Conservation (phyloP, 192 early-diverging fungal genomes). For the Cetraspora pellucida region DNA sequence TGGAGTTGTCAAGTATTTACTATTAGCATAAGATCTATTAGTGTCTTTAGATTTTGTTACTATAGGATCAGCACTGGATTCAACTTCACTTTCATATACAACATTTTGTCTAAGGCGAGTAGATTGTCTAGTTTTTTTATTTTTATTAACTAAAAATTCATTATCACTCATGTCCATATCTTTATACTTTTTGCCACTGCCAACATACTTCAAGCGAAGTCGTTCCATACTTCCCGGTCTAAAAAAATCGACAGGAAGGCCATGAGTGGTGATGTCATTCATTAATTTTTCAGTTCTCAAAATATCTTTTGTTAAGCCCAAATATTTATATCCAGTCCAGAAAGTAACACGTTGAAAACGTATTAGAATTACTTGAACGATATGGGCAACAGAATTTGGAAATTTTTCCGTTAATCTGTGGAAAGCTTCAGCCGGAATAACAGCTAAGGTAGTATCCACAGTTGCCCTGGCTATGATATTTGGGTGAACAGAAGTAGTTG, state of each 20-base stretch:
- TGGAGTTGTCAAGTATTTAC: slow-evolving; percentile 28
- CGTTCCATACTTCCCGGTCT: slow-evolving; percentile 56
- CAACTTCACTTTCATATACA: slow-evolving; percentile 5
- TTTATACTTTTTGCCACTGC: slow-evolving; percentile 41
- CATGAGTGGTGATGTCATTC: slow-evolving; percentile 69
- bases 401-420: slow-evolving; percentile 85
- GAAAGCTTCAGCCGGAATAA: slow-evolving; percentile 94
- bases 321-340: slow-evolving; percentile 85
- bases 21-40: slow-evolving; percentile 28
- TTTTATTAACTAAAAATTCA: slow-evolving; percentile 38
- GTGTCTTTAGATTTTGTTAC: neutral
- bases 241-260: slow-evolving; percentile 60
- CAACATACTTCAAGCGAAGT: slow-evolving; percentile 51
- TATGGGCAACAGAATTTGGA: slow-evolving; percentile 90
- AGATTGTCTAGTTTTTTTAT: slow-evolving; percentile 22
- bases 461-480: slow-evolving; percentile 84
- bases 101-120: neutral
- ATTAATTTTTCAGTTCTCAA: slow-evolving; percentile 82
- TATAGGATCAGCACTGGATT: neutral
- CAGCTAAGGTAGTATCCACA: slow-evolving; percentile 86
- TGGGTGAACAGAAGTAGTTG: slow-evolving; percentile 50
- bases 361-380: slow-evolving; percentile 93
- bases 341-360: slow-evolving; percentile 95
- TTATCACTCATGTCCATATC: slow-evolving; percentile 42
- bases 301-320: slow-evolving; percentile 85